Base-by-base conservation (phyloP, 139 green algal genomes). In the Coelastrella sp. region DNA sequence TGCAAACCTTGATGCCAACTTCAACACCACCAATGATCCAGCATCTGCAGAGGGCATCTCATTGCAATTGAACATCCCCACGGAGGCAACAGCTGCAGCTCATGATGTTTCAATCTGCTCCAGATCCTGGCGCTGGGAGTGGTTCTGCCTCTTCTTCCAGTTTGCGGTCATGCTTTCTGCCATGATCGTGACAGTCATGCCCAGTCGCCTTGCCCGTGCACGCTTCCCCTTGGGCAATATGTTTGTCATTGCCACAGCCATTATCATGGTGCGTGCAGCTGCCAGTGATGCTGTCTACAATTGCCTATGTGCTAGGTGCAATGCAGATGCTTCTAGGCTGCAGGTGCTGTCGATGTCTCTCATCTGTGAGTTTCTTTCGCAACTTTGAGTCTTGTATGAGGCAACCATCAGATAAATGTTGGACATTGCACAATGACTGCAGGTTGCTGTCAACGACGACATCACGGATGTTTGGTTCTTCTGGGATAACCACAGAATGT, bases 71-170 rank as follows among this genome's bases (percentile, higher is more conserved):
- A 76, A 76, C 68, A 76, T 76, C 68, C 7, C 68, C 15, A 27
- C 8, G n/a, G 76, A 59, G n/a, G 76, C 17, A 76, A 49, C 35
- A 49, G 35, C 35, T 49, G 35, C 35, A 49, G 35, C 35, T 49
- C 35, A 68, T 12, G 8, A 88, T 22, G 27, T 81, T 49, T 66
- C 84, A 0, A 25, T 88, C 25, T 88, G 84, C 27, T 57, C 84
- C 8, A 35, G 84, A 20, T 68, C 68, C 8, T 88, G 49, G 49
- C 66, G 68, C 20, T 88, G 84, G 84, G 84, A 88, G 68, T 88
- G 84, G 84, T 86, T 61, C 6, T 73, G 65, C 22, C 24, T 88
- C 35, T 88, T 88, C 49, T 88, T 88, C 68, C 49, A 88, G 84
- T 88, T 88, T 75, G 68, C 63, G 20, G 11, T 74, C 20, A 24